Percentiles rank a stretch among this genome's conserved stretches.
phyloP scores from a whole-genome alignment of 2,329 filamentous ascomycete species.

The Lachnellula subtilissima region DNA sequence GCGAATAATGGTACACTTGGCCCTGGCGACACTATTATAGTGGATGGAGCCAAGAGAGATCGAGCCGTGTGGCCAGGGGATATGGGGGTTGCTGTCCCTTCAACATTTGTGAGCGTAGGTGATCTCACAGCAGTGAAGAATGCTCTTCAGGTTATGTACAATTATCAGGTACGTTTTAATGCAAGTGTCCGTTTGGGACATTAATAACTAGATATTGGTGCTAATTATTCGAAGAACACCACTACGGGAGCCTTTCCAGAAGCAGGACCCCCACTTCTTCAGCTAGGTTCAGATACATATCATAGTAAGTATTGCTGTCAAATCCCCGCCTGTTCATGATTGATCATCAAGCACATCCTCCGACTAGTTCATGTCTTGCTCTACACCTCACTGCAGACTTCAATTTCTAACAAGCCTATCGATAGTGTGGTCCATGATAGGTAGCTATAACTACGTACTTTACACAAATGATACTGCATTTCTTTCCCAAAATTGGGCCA shows the following conservation, averaged over 20 bases:
- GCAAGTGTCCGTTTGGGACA: background rate
- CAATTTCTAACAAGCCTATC: too few relatives aligned
- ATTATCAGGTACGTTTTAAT: conserved; percentile 41
- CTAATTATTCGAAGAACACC: conserved; percentile 9
- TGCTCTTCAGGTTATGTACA: conserved; percentile 33
- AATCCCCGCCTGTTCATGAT: background rate
- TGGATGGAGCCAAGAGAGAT: conserved; percentile 55
- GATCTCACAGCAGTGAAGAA: conserved; percentile 47
- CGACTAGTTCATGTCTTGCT: too few relatives aligned
- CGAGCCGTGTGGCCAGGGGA: conserved; percentile 58
- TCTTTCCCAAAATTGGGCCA: conserved; percentile 43
- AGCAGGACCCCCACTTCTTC: conserved; percentile 23
- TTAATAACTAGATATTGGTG: conserved; percentile 8
- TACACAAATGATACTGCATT: conserved; percentile 50
- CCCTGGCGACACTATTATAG: conserved; percentile 30
- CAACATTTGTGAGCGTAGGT: conserved; percentile 47
- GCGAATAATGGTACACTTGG: conserved; percentile 35
- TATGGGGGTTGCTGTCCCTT: conserved; percentile 51
- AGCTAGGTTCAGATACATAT: conserved; percentile 44
- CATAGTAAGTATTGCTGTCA: conserved; percentile 33
- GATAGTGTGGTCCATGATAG: conserved; percentile 50
- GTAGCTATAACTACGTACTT: conserved; percentile 54
- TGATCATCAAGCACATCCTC: too few relatives aligned
- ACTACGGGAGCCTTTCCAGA: conserved; percentile 24
- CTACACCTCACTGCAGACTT: too few relatives aligned